Conservation (phyloP, 164 flowering plant genomes). For the Liquidambar formosana region DNA sequence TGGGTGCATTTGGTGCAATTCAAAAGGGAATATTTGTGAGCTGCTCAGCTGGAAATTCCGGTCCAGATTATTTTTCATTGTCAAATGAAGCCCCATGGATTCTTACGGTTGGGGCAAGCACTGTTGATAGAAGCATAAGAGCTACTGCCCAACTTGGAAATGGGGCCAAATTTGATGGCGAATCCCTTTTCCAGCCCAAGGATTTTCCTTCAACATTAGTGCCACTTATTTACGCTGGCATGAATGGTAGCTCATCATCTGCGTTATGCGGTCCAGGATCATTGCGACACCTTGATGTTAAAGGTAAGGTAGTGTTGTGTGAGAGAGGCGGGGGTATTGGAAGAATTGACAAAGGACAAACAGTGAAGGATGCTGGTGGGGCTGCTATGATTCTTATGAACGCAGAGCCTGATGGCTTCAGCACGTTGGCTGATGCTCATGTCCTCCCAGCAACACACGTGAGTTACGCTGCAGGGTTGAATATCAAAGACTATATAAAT, state of each 20-base stretch:
- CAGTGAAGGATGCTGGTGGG: slow-evolving; percentile 48
- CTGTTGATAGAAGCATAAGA: slow-evolving; percentile 23
- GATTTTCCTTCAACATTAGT: slow-evolving; percentile 9
- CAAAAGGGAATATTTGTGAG: slow-evolving; percentile 31
- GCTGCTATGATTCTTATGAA: slow-evolving; percentile 60
- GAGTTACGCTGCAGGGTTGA: slow-evolving; percentile 29
- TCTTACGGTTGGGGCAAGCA: slow-evolving; percentile 41
- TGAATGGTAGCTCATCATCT: slow-evolving; percentile 6
- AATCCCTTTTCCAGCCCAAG: slow-evolving; percentile 31
- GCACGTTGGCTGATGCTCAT: slow-evolving; percentile 35
- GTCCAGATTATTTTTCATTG: slow-evolving; percentile 14
- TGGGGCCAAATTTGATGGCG: slow-evolving; percentile 20
- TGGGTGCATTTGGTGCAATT: slow-evolving; percentile 29
- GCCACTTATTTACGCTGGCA: slow-evolving; percentile 33
- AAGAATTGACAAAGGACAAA: slow-evolving; percentile 37
- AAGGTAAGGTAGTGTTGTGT: slow-evolving; percentile 31
- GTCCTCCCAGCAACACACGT: slow-evolving; percentile 54
- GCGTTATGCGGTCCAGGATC: slow-evolving; percentile 23
- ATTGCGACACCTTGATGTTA: slow-evolving; percentile 2
- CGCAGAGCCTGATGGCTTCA: slow-evolving; percentile 24
- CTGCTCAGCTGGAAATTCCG: slow-evolving; percentile 31
- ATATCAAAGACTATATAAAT: slow-evolving; percentile 46
- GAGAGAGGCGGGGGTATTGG: slow-evolving; percentile 27
- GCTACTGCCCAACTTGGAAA: slow-evolving; percentile 30
- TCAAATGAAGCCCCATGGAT: slow-evolving; percentile 40